Percentiles rank a stretch among this genome's conserved stretches.
phyloP scores from a whole-genome alignment of 169 alveolate species.

The Plasmodium ovale region DNA sequence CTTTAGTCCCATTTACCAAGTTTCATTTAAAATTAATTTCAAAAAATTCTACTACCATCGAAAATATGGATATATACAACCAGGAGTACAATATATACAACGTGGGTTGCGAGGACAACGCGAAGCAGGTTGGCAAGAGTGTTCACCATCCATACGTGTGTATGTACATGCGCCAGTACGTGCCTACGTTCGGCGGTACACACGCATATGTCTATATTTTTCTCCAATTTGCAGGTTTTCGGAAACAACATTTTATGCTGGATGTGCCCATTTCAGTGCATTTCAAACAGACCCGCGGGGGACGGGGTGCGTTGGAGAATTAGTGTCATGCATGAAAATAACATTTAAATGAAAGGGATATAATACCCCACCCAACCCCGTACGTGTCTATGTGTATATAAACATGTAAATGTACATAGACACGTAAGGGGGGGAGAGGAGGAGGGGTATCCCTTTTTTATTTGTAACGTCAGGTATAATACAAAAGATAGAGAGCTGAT shows the following conservation, averaged over 20 bases:
- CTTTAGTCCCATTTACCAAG: constrained; percentile 89
- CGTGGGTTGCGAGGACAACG: constrained; percentile 89
- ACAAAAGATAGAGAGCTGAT: background rate
- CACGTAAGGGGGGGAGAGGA: background rate
- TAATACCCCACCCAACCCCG: too few relatives aligned
- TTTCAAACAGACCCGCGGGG: constrained; percentile 91
- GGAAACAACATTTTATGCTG: constrained; percentile 91
- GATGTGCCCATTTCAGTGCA: constrained; percentile 90
- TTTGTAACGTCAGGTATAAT: background rate
- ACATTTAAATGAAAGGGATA: background rate
- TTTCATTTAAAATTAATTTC: constrained; percentile 85
- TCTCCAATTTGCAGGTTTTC: constrained; percentile 84
- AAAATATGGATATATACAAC: constrained; percentile 87
- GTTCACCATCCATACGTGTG: too few relatives aligned
- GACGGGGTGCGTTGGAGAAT: constrained; percentile 93
- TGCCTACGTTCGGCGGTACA: background rate
- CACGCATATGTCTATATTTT: background rate
- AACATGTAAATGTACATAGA: too few relatives aligned
- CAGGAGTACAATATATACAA: constrained; percentile 88
- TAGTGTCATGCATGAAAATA: constrained; percentile 34
- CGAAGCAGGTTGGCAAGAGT: constrained; percentile 56
- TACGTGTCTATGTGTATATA: too few relatives aligned
- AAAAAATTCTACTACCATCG: constrained; percentile 90
- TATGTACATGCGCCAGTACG: background rate
- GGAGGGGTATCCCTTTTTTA: background rate